phyloP scores from a whole-genome alignment of 768 basidiomycete genomes.

The Serendipita vermifera region DNA sequence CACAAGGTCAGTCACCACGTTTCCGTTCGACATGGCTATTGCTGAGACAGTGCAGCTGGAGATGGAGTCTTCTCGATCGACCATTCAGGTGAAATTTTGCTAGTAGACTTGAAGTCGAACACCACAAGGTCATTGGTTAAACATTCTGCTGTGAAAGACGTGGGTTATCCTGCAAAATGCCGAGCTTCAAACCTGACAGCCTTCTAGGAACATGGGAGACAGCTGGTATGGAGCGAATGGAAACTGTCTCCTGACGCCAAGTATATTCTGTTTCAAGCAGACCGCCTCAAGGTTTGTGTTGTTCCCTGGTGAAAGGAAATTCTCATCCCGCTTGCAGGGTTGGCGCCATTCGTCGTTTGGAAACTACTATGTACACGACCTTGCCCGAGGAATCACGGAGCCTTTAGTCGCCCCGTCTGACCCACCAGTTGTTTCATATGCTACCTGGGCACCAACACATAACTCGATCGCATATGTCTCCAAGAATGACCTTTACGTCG shows the following conservation, averaged over 20 bases:
- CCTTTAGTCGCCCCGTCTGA: conserved; percentile 55
- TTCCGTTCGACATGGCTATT: background rate
- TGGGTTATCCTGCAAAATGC: conserved; percentile 24
- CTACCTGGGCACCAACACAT: conserved; percentile 76
- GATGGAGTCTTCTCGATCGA: conserved; percentile 79
- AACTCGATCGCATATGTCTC: conserved; percentile 78
- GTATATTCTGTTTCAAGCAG: conserved; percentile 69
- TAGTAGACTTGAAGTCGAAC: conserved; percentile 72
- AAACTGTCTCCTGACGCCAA: conserved; percentile 83
- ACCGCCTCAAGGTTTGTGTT: conserved; percentile 50
- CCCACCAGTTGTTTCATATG: conserved; percentile 65
- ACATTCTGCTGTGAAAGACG: conserved; percentile 48
- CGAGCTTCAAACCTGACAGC: conserved; percentile 10
- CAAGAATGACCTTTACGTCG: conserved; percentile 79
- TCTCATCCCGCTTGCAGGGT: conserved; percentile 38
- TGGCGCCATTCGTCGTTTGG: conserved; percentile 88
- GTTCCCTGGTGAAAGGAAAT: background rate
- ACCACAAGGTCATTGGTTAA: conserved; percentile 48
- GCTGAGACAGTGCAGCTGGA: conserved; percentile 43
- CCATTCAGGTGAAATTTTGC: conserved; percentile 50
- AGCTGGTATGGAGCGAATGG: conserved; percentile 48
- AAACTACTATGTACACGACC: conserved; percentile 85
- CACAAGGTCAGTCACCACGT: conserved; percentile 53
- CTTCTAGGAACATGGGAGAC: conserved; percentile 40
- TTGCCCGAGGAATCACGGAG: conserved; percentile 52